Conservation (phyloP, 345 rosid genomes). For the Anacardium occidentale region DNA sequence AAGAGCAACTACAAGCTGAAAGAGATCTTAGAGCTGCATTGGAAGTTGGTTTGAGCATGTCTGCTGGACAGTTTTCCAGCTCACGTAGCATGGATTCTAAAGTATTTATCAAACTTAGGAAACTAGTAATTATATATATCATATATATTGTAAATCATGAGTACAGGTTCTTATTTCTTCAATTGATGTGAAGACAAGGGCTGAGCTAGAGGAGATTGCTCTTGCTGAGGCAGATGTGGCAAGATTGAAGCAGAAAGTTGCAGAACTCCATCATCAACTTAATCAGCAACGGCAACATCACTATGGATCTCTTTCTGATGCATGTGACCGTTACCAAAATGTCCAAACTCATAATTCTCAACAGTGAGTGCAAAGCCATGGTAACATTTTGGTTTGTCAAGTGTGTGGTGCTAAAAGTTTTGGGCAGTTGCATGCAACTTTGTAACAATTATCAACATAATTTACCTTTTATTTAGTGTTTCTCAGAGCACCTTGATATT, state of each 20-base stretch:
- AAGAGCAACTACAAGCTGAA: conserved; percentile 99
- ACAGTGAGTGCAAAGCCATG: conserved; percentile 55
- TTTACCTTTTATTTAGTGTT: background rate
- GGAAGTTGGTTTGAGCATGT: conserved; percentile 99
- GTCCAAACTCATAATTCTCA: conserved; percentile 72
- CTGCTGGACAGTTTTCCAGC: conserved; percentile 77
- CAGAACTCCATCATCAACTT: conserved; percentile 97
- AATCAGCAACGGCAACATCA: conserved; percentile 93
- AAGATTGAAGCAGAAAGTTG: conserved; percentile 96
- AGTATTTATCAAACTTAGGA: conserved; percentile 44
- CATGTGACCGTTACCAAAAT: conserved; percentile 72
- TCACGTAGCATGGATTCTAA: conserved; percentile 94
- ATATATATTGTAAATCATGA: background rate
- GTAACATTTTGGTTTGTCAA: background rate
- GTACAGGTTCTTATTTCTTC: conserved; percentile 29
- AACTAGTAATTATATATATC: background rate
- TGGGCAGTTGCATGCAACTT: conserved; percentile 3
- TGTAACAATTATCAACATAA: background rate
- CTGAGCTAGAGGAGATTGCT: conserved; percentile 99
- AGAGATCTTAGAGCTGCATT: conserved; percentile 97
- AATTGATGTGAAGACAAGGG: conserved; percentile 80
- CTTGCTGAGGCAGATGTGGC: conserved; percentile 99
- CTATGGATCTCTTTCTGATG: conserved; percentile 74
- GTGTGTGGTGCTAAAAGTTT: background rate
- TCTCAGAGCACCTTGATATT: background rate